Conservation (phyloP, 306 rosid species). For the Ormosia semicastrata region DNA sequence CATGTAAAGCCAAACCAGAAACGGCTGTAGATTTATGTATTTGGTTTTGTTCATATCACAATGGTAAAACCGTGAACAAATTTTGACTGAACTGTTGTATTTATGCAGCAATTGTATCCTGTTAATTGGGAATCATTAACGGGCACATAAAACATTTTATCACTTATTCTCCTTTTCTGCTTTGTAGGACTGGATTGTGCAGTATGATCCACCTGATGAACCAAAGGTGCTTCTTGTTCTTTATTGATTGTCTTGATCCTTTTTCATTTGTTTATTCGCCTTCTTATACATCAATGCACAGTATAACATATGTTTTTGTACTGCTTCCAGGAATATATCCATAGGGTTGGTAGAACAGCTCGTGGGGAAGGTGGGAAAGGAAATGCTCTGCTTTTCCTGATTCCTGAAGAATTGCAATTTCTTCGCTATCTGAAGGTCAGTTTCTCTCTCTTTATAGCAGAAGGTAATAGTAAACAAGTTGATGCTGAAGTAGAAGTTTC, state of each 20-base stretch:
- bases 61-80: background rate
- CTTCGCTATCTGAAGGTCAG: conserved; percentile 83
- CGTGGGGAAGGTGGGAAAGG: conserved; percentile 96
- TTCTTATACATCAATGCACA: conserved; percentile 7
- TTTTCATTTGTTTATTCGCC: background rate
- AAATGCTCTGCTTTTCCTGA: conserved; percentile 81
- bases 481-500: background rate
- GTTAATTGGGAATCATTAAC: background rate
- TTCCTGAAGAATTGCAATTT: conserved; percentile 78
- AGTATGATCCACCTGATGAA: conserved; percentile 97
- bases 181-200: conserved; percentile 98
- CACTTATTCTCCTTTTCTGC: conserved; percentile 10
- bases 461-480: background rate
- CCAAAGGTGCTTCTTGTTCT: conserved; percentile 66
- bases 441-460: background rate
- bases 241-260: background rate
- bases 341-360: conserved; percentile 98
- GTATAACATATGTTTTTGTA: background rate
- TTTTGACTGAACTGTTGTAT: background rate
- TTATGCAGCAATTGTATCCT: background rate
- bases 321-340: conserved; percentile 81
- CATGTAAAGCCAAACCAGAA: background rate
- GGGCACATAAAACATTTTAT: background rate
- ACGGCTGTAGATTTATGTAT: background rate
- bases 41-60: background rate